Evolutionary conservation across 2,329 filamentous ascomycete genomes (phyloP), one percentile per base, ranked within the genome.

Genomic region (Curvularia eragrostidis): DNA sequence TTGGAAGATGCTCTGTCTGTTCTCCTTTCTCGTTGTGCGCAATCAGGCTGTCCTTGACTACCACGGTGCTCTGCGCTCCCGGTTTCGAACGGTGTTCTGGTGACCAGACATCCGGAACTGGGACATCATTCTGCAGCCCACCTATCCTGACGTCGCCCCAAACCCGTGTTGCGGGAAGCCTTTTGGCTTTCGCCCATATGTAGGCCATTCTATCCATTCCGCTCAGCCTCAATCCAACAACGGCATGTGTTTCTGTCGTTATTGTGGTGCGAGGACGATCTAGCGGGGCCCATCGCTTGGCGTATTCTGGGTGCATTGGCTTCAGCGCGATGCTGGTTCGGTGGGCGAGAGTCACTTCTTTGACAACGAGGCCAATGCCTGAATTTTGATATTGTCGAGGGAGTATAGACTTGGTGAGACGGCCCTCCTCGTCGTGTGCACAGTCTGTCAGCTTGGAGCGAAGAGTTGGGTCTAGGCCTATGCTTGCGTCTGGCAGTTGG

Each of bases 371-470:
- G 13, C 62, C 64, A 1, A 38, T 47, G 7, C 39, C 26, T 5
- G 55, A 39, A 41, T 51, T 21, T 26, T 41, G 41, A 21, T 65
- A 59, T 34, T 58, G 64, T n/a, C 60, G 48, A 5, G 70, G 62
- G 2, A 69, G 23, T 9, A 62, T 62, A 10, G 59, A 54, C 10
- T 64, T 67, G 5, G 43, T 38, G 6, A 70, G 13, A 15, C 51
- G 46, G 19, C 71, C 71, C 6, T 69, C 58, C 28, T 74, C 71
- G 48, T 72, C 70, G 44, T 72, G 60, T 9, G 61, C 61, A 21
- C 64, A 63, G 24, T 74, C 68, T 2, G 71, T 73, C 18, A 74
- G 46, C 32, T 69, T 70, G 51, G 65, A 71, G 3, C 64, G 67
- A 10, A 74, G 68, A 10, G 48, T 42, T 1, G 62, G 57, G 44